phyloP scores from a whole-genome alignment of 139 green algal genomes.

The Diplosphaera chodatii region DNA sequence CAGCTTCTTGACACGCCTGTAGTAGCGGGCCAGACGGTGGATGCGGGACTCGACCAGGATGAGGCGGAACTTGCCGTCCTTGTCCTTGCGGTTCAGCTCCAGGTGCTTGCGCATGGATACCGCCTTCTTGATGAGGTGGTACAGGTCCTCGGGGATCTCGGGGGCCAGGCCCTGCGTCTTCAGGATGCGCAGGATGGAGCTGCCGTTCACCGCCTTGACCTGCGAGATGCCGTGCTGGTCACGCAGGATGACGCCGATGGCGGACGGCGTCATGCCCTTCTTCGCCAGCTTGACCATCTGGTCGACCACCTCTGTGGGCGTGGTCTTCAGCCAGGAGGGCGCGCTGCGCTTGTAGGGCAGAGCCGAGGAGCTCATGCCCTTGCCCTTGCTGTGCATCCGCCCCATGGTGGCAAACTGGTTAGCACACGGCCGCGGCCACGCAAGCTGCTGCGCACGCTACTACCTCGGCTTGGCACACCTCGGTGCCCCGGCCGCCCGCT shows the following conservation, averaged over 20 bases:
- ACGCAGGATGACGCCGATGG: conserved; percentile 95
- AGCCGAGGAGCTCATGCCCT: conserved; percentile 87
- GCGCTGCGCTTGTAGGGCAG: conserved; percentile 92
- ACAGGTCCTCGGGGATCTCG: conserved; percentile 98
- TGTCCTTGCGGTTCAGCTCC: conserved; percentile 95
- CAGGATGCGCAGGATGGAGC: conserved; percentile 97
- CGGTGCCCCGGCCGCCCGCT: too few species aligned
- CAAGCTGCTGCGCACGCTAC: too few species aligned
- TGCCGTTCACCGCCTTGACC: conserved; percentile 83
- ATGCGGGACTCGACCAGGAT: conserved; percentile 95
- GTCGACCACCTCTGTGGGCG: conserved; percentile 67
- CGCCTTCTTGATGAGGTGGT: conserved; percentile 99
- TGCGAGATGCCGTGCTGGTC: conserved; percentile 90
- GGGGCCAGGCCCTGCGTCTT: conserved; percentile 85
- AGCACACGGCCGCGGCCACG: too few species aligned
- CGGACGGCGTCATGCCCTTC: conserved; percentile 96
- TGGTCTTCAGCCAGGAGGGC: conserved; percentile 83
- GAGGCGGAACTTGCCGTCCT: conserved; percentile 84
- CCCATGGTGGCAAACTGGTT: conserved; percentile 67
- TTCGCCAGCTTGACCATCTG: conserved; percentile 95
- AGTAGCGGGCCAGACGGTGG: conserved; percentile 98
- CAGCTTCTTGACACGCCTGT: conserved; percentile 85
- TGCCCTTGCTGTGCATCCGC: conserved; percentile 93
- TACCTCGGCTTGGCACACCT: too few species aligned
- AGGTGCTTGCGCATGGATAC: conserved; percentile 97